Evolutionary conservation across 805 yeast species (phyloP).

Genomic region (Hanseniaspora guilliermondii): DNA sequence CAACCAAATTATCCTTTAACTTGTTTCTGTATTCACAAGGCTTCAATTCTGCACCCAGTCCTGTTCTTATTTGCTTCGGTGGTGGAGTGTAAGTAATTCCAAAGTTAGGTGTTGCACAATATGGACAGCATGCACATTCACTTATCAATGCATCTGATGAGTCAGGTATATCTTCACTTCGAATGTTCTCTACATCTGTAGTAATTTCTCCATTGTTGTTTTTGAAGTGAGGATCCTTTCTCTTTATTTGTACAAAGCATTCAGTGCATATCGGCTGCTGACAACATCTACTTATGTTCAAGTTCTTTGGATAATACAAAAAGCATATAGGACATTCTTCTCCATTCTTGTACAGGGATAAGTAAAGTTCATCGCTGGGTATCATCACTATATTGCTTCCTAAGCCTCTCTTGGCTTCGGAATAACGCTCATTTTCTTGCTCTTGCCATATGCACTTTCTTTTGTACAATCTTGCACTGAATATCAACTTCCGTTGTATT

Average conservation of each 20-base stretch:
- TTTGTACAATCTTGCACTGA: conserved; percentile 26
- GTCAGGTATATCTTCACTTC: not conserved
- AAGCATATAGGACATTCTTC: conserved; percentile 93
- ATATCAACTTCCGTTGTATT: conserved; percentile 23
- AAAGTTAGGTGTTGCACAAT: conserved; percentile 76
- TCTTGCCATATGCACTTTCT: conserved; percentile 39
- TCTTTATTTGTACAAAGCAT: conserved; percentile 89
- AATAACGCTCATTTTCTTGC: conserved; percentile 50
- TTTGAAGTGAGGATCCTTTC: conserved; percentile 75
- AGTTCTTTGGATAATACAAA: conserved; percentile 62
- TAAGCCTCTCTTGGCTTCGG: conserved; percentile 35
- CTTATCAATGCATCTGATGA: conserved; percentile 59
- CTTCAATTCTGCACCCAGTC: conserved; percentile 38
- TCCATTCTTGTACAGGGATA: conserved; percentile 52
- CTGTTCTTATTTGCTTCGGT: conserved; percentile 43
- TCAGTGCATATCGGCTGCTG: conserved; percentile 89
- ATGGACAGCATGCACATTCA: conserved; percentile 86
- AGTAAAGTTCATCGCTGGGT: conserved; percentile 32
- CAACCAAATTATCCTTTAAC: conserved; percentile 14
- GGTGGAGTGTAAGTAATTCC: conserved; percentile 75
- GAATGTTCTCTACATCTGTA: conserved; percentile 17
- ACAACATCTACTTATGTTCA: conserved; percentile 80
- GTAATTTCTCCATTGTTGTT: conserved; percentile 23
- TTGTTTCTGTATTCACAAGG: conserved; percentile 9
- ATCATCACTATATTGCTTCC: conserved; percentile 25